Evolutionary conservation across 2,329 filamentous ascomycete species (phyloP).

Genomic region (Cladosporium oxysporum): DNA sequence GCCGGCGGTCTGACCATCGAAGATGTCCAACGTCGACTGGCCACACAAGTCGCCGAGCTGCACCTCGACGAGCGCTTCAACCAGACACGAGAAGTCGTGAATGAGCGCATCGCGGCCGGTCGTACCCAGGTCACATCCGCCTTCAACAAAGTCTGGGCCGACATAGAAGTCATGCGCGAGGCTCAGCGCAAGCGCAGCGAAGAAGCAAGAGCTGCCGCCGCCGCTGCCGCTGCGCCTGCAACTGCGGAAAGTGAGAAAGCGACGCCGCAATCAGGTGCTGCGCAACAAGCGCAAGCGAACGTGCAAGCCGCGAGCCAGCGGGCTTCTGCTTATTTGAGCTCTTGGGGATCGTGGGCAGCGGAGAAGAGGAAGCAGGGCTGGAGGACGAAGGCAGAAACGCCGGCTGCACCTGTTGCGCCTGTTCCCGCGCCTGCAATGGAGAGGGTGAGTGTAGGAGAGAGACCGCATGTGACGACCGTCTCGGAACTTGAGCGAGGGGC

Average conservation of each 20-base stretch:
- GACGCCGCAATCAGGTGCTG: conserved; percentile 19
- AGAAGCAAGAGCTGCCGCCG: conserved; percentile 50
- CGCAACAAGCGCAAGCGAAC: conserved; percentile 54
- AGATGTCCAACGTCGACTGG: conserved; percentile 85
- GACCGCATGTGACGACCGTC: conserved; percentile 9
- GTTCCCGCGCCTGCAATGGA: background rate
- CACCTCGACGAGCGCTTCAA: conserved; percentile 90
- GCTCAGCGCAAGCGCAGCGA: conserved; percentile 66
- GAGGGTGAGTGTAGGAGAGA: background rate
- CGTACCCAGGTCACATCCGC: conserved; percentile 84
- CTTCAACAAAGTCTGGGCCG: conserved; percentile 85
- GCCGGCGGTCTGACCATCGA: conserved; percentile 91
- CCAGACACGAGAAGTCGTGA: conserved; percentile 78
- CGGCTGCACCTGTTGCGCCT: background rate
- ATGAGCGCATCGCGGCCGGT: conserved; percentile 85
- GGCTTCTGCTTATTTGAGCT: conserved; percentile 64
- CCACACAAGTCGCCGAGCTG: conserved; percentile 89
- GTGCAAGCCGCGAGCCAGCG: conserved; percentile 55
- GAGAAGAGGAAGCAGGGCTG: conserved; percentile 69
- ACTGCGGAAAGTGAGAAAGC: conserved; percentile 23
- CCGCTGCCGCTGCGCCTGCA: conserved; percentile 24
- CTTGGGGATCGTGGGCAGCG: conserved; percentile 66
- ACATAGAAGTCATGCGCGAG: conserved; percentile 81
- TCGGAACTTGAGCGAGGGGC: conserved; percentile 3
- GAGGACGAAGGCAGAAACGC: conserved; percentile 21